phyloP scores from a whole-genome alignment of 371 early-diverging fungal genomes.

The Fennellomyces sp. region DNA sequence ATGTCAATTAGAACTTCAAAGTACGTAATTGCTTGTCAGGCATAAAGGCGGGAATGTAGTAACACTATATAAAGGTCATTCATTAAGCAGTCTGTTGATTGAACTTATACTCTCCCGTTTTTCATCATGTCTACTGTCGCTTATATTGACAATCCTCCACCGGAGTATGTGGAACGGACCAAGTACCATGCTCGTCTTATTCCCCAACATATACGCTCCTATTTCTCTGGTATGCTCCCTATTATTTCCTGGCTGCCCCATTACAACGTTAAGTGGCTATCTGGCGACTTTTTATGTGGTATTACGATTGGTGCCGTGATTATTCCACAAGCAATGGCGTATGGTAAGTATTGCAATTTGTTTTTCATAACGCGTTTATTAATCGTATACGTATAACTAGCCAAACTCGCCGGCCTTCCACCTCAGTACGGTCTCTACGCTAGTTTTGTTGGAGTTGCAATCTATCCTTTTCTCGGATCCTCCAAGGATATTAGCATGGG shows the following conservation, averaged over 20 bases:
- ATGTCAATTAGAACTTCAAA: no score
- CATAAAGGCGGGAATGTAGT: no score
- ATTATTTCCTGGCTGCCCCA: constrained; percentile 69
- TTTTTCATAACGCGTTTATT: background rate
- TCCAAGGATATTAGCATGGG: constrained; percentile 89
- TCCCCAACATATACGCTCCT: constrained; percentile 13
- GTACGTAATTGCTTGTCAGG: no score
- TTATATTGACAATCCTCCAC: constrained; percentile 7
- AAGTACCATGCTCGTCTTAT: constrained; percentile 11
- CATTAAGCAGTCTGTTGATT: no score
- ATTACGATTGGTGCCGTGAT: constrained; percentile 75
- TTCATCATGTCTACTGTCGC: background rate
- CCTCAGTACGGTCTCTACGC: constrained; percentile 90
- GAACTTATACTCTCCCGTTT: background rate
- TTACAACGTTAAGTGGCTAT: constrained; percentile 75
- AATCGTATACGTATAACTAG: constrained; percentile 23
- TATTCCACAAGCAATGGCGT: constrained; percentile 85
- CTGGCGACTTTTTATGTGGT: constrained; percentile 72
- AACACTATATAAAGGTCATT: no score
- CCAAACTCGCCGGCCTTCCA: constrained; percentile 84
- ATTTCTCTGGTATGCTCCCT: constrained; percentile 56
- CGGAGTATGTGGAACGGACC: background rate
- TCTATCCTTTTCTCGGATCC: constrained; percentile 85
- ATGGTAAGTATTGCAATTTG: constrained; percentile 38
- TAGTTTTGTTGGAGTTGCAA: constrained; percentile 74